Evolutionary conservation across 2,329 filamentous ascomycete species (phyloP), one percentile per base, ranked within the genome.

Genomic region (Huntiella savannae): DNA sequence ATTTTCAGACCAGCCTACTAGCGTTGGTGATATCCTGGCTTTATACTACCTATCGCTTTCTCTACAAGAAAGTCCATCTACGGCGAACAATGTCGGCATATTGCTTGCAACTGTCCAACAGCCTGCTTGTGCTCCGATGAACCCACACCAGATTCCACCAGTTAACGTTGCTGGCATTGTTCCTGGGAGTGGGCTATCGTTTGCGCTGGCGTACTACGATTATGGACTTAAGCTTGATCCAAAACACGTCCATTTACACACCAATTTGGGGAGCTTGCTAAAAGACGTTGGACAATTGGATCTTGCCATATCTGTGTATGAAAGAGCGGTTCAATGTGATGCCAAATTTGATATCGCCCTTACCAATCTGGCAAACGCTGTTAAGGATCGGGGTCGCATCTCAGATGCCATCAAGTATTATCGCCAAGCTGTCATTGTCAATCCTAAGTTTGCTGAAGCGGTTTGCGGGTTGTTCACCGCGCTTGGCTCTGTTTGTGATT

Each of bases 51-150:
- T 98, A 2, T 98, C 91, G 0, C 66, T 98, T 3, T 93, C 91
- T 0, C 69, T 98, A 2, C 91, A 95, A 52, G 87, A 91, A 41
- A 96, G 91, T 55, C 91, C 91, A 2, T 98, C 91, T 0, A 98
- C 91, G 0, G 91, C 91, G 1, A 98, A 98, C 59, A 98, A 98
- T 58, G 87, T 98, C 10, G 91, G 91, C 3, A 98, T 98, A 47
- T 69, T 98, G 22, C 74, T 98, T n/a, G 91, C 91, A 4, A 84
- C 91, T 48, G 82, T 96, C 15, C 91, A 94, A 57, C 86, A 93
- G 49, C 49, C 58, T 6, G 53, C 54, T 19, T 57, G 67, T 15
- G 7, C 19, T 15, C 40, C 28, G 10, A 43, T 43, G 40, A 43
- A 43, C 28, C 32, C 28, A 8, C 13, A 32, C 8, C 40, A 47